Evolutionary conservation across 805 yeast species (phyloP).

Genomic region (Kodamaea jinghongensis): DNA sequence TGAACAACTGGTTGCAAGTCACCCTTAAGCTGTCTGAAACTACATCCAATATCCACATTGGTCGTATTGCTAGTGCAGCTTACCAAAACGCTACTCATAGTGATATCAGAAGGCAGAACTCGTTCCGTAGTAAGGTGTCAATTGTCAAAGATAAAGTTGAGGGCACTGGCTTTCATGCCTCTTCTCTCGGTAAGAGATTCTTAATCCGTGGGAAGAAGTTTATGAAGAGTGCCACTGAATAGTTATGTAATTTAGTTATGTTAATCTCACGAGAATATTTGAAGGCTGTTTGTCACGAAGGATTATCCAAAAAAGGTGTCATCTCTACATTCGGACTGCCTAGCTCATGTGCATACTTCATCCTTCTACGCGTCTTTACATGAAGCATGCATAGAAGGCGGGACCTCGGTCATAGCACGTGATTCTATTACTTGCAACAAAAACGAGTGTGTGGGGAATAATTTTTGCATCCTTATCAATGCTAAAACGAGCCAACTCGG

Average conservation of each 20-base stretch:
- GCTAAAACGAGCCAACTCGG: constrained; percentile 5
- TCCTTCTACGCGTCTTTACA: too few species aligned
- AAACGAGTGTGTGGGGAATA: constrained; percentile 2
- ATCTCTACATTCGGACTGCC: too few species aligned
- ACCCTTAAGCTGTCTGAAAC: constrained; percentile 37
- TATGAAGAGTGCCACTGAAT: constrained; percentile 23
- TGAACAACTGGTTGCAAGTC: constrained; percentile 55
- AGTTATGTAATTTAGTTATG: too few species aligned
- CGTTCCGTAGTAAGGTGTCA: constrained; percentile 46
- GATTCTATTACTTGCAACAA: too few species aligned
- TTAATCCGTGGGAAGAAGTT: constrained; percentile 57
- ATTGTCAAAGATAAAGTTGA: constrained; percentile 50
- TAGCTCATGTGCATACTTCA: too few species aligned
- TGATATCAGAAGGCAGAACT: constrained; percentile 47
- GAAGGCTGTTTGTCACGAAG: too few species aligned
- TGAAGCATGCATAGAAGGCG: too few species aligned
- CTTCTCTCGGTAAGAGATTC: constrained; percentile 52
- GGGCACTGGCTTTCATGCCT: constrained; percentile 48
- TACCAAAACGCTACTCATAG: constrained; percentile 62
- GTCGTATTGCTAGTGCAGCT: constrained; percentile 60
- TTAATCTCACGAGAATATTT: too few species aligned
- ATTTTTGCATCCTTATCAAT: not conserved
- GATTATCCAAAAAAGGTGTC: too few species aligned
- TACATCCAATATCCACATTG: constrained; percentile 41
- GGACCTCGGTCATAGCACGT: too few species aligned